Evolutionary conservation across 306 rosid species (phyloP), one percentile per base, ranked within the genome.

Genomic region (Lathyrus aphaca): DNA sequence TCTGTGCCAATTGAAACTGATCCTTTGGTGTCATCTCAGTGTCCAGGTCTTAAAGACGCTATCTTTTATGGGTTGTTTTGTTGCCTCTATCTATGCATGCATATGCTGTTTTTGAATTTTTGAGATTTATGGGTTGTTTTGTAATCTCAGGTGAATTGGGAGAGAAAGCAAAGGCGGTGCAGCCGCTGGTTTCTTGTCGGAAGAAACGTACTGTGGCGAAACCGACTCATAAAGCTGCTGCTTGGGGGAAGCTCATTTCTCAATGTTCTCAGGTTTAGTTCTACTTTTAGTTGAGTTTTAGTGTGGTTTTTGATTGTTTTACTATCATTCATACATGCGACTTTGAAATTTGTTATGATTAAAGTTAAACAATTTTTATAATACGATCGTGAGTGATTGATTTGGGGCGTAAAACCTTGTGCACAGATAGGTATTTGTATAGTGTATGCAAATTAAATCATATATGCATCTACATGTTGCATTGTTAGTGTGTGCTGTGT

Each of bases 171-270:
- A 81, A 82, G 77, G 77, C 67, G 46, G 82, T 8, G 32, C 72
- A 35, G 5, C 64, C 42, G 13, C 56, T 71, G 16, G 45, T 11
- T 65, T 60, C 70, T 64, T 66, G 75, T 45, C 70, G 87, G 69
- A 88, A 86, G 87, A 90, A 85, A 74, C 88, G 95, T 27, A 18
- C 85, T 0, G 15, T 72, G 5, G 14, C 73, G 2, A 85, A 82
- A 57, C 61, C 73, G 1, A 65, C 46, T 66, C 80, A 81, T 39
- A 86, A 86, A 73, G 62, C 57, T 54, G 84, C 83, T 60, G 82
- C 84, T 3, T 92, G 98, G 98, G 98, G 91, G 66, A 90, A 82
- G 80, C 96, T 92, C 60, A 81, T 92, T 55, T 92, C 96, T 48
- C 96, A 92, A 86, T 83, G 54, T 79, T 74, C 93, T 35, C 90